phyloP scores from a whole-genome alignment of 2,329 filamentous ascomycete species.

The Epichloe elymi region DNA sequence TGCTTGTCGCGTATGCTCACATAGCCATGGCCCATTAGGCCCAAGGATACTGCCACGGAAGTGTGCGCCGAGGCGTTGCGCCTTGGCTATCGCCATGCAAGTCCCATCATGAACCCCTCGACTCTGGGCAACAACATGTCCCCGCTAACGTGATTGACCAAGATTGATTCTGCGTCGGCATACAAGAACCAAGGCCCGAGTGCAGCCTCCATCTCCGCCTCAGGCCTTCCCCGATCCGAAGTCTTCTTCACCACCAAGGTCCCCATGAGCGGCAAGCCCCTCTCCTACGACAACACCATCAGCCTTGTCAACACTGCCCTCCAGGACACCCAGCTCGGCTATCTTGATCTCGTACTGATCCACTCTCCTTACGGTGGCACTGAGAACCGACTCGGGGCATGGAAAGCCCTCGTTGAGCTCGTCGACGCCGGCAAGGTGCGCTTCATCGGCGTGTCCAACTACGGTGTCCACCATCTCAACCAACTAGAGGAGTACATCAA shows the following conservation, averaged over 20 bases:
- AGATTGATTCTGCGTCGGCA: slow-evolving; percentile 40
- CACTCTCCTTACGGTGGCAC: slow-evolving; percentile 48
- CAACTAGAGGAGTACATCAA: slow-evolving; percentile 46
- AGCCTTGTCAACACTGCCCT: slow-evolving; percentile 51
- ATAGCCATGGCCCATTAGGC: slow-evolving; percentile 9
- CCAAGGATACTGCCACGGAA: slow-evolving; percentile 18
- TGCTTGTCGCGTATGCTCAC: neutral
- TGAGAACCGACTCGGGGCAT: slow-evolving; percentile 42
- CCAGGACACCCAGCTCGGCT: slow-evolving; percentile 46
- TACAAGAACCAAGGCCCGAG: slow-evolving; percentile 39
- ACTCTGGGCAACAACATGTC: too few species aligned
- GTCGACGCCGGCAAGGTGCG: slow-evolving; percentile 48
- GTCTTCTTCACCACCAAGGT: slow-evolving; percentile 47
- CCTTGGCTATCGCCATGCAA: slow-evolving; percentile 40
- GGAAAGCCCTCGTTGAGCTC: slow-evolving; percentile 50
- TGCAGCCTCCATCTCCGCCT: slow-evolving; percentile 30
- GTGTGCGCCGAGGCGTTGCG: slow-evolving; percentile 32
- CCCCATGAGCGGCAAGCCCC: slow-evolving; percentile 22
- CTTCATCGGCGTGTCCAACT: slow-evolving; percentile 52
- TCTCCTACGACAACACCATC: slow-evolving; percentile 50
- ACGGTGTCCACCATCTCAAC: slow-evolving; percentile 48
- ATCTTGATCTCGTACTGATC: slow-evolving; percentile 54
- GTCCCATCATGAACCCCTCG: neutral
- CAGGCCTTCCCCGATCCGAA: slow-evolving; percentile 29
- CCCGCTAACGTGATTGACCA: neutral